Conservation (phyloP, 257 asterid genomes). For the Solanum gandarillasii region DNA sequence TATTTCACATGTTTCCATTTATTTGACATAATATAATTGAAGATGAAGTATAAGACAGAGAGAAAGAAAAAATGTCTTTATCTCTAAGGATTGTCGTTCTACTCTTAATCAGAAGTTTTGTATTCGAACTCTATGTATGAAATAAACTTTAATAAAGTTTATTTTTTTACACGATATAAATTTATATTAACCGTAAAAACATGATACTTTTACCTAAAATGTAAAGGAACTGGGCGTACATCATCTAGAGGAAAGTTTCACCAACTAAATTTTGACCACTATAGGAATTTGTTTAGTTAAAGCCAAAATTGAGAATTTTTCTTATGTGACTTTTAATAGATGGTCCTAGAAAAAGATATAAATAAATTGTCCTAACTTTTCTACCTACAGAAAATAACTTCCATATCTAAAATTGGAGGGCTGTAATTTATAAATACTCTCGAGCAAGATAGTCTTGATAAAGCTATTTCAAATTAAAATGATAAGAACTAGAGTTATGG, state of each 20-base stretch:
- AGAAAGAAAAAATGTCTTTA: background rate
- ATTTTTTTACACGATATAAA: background rate
- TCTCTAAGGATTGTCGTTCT: background rate
- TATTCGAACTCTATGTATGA: fast-evolving
- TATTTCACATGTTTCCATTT: background rate
- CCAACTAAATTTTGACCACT: background rate
- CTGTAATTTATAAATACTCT: too few relatives aligned
- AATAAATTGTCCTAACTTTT: background rate
- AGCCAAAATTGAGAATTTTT: background rate
- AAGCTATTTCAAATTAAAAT: too few relatives aligned
- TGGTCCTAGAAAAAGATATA: background rate
- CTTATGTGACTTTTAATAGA: background rate
- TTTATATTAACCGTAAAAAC: background rate
- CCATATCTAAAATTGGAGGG: background rate
- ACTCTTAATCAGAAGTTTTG: background rate
- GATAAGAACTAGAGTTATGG: too few relatives aligned
- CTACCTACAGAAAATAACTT: background rate
- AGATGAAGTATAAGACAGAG: background rate
- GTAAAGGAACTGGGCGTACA: background rate
- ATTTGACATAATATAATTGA: background rate
- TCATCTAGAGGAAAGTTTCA: background rate
- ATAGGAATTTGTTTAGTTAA: background rate
- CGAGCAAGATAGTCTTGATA: too few relatives aligned
- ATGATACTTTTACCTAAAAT: background rate
- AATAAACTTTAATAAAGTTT: background rate